Evolutionary conservation across 2,329 filamentous ascomycete species (phyloP).

Genomic region (Coniella lustricola): DNA sequence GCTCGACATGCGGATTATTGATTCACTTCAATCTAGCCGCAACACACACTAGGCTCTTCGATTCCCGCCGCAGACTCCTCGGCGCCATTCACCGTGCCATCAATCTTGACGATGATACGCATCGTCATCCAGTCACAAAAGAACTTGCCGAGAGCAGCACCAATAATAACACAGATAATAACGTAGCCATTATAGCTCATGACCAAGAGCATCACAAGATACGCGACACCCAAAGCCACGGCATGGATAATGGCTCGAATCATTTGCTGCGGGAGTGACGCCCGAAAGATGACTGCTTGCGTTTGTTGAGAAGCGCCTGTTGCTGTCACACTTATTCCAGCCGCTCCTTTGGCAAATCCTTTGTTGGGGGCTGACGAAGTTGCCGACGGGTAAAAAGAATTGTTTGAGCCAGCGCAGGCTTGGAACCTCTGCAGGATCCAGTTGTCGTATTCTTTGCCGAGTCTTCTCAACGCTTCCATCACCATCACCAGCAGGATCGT

Average conservation of each 20-base stretch:
- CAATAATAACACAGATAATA: slow-evolving; percentile 38
- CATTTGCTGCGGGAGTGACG: slow-evolving; percentile 33
- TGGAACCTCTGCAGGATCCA: slow-evolving; percentile 33
- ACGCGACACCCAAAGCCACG: slow-evolving; percentile 34
- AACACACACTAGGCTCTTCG: slow-evolving; percentile 42
- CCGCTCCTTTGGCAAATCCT: slow-evolving; percentile 13
- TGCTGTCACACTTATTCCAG: slow-evolving; percentile 13
- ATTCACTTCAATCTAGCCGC: slow-evolving; percentile 28
- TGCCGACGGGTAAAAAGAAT: neutral
- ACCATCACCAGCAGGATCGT: slow-evolving; percentile 32
- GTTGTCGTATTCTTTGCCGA: slow-evolving; percentile 36
- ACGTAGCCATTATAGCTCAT: slow-evolving; percentile 41
- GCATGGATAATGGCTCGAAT: slow-evolving; percentile 33
- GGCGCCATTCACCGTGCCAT: slow-evolving; percentile 16
- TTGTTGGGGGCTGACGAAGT: neutral
- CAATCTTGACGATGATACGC: slow-evolving; percentile 29
- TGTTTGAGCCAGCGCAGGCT: slow-evolving; percentile 24
- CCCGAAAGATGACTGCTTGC: slow-evolving; percentile 25
- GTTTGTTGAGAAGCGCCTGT: neutral
- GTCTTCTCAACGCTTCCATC: slow-evolving; percentile 33
- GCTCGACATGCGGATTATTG: neutral
- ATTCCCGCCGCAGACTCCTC: slow-evolving; percentile 26
- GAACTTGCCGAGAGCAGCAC: slow-evolving; percentile 45
- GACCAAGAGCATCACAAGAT: slow-evolving; percentile 37
- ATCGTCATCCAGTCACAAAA: slow-evolving; percentile 46